Conservation (phyloP, 108 stramenopile genomes). For the Nitzschia sp. region DNA sequence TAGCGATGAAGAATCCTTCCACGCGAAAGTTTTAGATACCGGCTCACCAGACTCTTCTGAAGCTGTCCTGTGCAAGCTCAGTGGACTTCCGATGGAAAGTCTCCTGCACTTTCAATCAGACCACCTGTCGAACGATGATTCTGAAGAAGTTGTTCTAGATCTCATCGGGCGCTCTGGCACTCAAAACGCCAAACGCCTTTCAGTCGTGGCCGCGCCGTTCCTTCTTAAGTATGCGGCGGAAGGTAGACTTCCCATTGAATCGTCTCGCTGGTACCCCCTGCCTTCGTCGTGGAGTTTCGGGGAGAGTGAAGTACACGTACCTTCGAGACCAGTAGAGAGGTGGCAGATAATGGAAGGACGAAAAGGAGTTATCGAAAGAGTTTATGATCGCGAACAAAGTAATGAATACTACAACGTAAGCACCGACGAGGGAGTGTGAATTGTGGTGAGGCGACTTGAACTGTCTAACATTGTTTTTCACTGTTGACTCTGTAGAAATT, state of each 20-base stretch:
- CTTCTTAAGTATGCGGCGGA: conserved; percentile 51
- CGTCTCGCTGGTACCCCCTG: conserved; percentile 42
- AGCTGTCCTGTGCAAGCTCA: conserved; percentile 39
- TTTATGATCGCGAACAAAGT: conserved; percentile 43
- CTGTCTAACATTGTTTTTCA: no score
- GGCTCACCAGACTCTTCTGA: background rate
- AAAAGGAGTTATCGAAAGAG: conserved; percentile 24
- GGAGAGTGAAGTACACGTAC: conserved; percentile 32
- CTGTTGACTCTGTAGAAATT: conserved; percentile 23
- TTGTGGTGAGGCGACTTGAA: no score
- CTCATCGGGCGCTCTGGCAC: conserved; percentile 37
- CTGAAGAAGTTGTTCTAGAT: conserved; percentile 26
- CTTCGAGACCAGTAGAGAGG: conserved; percentile 38
- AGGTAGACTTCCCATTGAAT: conserved; percentile 34
- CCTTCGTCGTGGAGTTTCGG: conserved; percentile 27
- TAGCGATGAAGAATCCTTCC: conserved; percentile 18
- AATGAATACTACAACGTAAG: conserved; percentile 49
- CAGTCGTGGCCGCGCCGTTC: conserved; percentile 42
- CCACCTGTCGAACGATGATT: background rate
- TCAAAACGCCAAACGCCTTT: conserved; percentile 42
- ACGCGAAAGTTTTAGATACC: conserved; percentile 23
- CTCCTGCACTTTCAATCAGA: conserved; percentile 43
- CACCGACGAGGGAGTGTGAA: no score
- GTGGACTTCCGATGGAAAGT: conserved; percentile 37
- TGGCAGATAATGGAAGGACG: conserved; percentile 29